These are phyloP conservation scores for Fusarium musae DNA, from an alignment of 2,329 filamentous ascomycete species.

Conservation along the genomic window DNA sequence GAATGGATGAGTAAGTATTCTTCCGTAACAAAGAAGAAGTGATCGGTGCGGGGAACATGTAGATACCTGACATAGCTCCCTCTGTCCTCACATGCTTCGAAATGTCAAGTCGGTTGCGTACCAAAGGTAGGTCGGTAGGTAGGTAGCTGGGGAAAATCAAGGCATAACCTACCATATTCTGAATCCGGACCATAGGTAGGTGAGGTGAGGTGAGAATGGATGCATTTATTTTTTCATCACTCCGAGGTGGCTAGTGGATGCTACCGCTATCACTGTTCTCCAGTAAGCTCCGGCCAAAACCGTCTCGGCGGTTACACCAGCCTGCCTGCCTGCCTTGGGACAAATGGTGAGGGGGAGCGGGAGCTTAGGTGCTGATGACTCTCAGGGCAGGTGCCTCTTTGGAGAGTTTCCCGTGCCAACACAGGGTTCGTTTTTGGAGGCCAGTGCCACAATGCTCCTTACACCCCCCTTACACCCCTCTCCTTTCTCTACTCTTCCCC, in stretches of 20 bases:
- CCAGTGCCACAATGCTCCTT: constrained; percentile 3
- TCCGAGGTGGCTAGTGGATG: background rate
- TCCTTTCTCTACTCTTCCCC: background rate
- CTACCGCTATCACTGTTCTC: background rate
- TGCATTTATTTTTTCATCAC: background rate
- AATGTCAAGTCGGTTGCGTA: background rate
- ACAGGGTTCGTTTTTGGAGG: constrained; percentile 11
- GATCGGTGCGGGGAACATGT: background rate
- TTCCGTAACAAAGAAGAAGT: background rate
- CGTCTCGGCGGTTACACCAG: constrained; percentile 26
- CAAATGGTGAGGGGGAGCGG: constrained; percentile 30
- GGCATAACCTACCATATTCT: background rate
- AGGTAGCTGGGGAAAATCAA: background rate
- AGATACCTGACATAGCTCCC: too few species aligned
- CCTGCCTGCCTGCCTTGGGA: background rate
- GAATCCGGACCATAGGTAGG: background rate
- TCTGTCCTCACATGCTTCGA: background rate
- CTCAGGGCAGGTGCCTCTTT: constrained; percentile 36
- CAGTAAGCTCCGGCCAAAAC: constrained; percentile 23
- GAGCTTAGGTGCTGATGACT: constrained; percentile 29
- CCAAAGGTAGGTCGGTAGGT: background rate
- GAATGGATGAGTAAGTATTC: background rate
- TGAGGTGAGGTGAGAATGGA: background rate
- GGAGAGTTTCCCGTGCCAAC: constrained; percentile 20
- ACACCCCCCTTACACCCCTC: background rate